phyloP scores from a whole-genome alignment of 495 filamentous ascomycete species.

The Gamarada debralockiae region DNA sequence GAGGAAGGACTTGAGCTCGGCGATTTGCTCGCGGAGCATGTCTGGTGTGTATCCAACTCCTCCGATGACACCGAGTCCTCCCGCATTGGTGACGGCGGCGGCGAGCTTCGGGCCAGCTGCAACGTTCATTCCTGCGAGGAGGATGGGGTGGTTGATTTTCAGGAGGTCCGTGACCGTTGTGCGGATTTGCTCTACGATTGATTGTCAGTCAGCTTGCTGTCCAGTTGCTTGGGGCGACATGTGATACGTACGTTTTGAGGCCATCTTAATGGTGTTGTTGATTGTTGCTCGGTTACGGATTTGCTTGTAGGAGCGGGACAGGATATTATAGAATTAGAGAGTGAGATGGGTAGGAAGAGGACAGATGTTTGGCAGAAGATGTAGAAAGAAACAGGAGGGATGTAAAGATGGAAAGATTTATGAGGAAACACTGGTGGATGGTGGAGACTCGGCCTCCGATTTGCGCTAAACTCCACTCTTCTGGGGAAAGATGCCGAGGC shows the following conservation, averaged over 20 bases:
- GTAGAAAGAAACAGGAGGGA: not conserved
- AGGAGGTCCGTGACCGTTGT: constrained; percentile 91
- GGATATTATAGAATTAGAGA: not conserved
- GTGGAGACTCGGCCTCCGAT: not conserved
- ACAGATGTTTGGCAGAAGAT: constrained; percentile 1
- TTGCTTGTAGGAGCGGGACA: constrained; percentile 11
- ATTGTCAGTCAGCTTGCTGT: constrained; percentile 25
- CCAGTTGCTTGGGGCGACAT: constrained; percentile 8
- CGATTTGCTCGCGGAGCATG: constrained; percentile 93
- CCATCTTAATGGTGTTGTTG: constrained; percentile 51
- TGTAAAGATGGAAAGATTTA: not conserved
- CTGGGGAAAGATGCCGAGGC: constrained; percentile 21
- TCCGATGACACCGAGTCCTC: constrained; percentile 93
- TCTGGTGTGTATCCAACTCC: constrained; percentile 96
- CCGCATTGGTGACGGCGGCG: constrained; percentile 94
- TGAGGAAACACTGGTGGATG: not conserved
- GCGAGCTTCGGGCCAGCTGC: constrained; percentile 96
- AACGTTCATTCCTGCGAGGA: constrained; percentile 98
- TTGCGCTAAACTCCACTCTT: not conserved
- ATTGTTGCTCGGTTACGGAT: constrained; percentile 1
- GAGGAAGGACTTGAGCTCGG: constrained; percentile 86
- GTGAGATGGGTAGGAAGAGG: constrained; percentile 3
- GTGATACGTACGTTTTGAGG: constrained; percentile 69
- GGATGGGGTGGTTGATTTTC: constrained; percentile 93
- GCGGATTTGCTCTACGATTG: constrained; percentile 68